Evolutionary conservation across 805 yeast species (phyloP).

Genomic region (Candida loeiensis): DNA sequence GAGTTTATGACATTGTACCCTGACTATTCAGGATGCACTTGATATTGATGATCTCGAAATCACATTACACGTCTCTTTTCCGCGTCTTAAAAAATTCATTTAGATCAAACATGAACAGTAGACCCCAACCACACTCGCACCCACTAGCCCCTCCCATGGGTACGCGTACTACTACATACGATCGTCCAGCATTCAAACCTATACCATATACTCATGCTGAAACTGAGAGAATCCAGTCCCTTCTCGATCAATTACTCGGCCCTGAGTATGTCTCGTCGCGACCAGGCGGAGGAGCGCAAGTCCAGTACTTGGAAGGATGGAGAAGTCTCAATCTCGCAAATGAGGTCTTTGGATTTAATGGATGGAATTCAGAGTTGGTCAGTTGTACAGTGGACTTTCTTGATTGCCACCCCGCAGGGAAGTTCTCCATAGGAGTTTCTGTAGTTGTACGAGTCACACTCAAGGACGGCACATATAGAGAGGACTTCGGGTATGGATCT

Average conservation of each 20-base stretch:
- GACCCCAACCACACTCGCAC: constrained; percentile 2
- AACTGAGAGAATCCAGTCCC: constrained; percentile 29
- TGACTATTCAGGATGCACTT: neutral
- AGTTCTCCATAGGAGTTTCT: constrained; percentile 63
- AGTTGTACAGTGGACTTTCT: constrained; percentile 65
- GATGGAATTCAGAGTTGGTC: constrained; percentile 75
- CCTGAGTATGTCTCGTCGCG: constrained; percentile 76
- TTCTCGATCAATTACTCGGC: constrained; percentile 48
- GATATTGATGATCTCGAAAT: neutral
- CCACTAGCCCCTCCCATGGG: neutral
- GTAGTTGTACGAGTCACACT: constrained; percentile 69
- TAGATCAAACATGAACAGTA: constrained; percentile 1
- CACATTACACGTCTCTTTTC: neutral
- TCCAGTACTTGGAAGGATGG: constrained; percentile 82
- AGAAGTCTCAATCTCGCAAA: constrained; percentile 76
- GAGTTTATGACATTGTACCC: neutral
- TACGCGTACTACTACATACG: neutral
- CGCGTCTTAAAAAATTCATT: constrained; percentile 1
- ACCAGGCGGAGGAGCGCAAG: constrained; percentile 71
- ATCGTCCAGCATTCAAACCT: constrained; percentile 15
- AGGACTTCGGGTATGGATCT: constrained; percentile 72
- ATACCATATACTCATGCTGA: constrained; percentile 33
- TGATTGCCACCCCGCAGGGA: constrained; percentile 54
- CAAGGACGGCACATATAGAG: constrained; percentile 79
- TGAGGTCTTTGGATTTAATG: constrained; percentile 77